These are phyloP conservation scores for Plasmodium fragile DNA, from an alignment of 169 alveolate genomes.

Conservation along the genomic window DNA sequence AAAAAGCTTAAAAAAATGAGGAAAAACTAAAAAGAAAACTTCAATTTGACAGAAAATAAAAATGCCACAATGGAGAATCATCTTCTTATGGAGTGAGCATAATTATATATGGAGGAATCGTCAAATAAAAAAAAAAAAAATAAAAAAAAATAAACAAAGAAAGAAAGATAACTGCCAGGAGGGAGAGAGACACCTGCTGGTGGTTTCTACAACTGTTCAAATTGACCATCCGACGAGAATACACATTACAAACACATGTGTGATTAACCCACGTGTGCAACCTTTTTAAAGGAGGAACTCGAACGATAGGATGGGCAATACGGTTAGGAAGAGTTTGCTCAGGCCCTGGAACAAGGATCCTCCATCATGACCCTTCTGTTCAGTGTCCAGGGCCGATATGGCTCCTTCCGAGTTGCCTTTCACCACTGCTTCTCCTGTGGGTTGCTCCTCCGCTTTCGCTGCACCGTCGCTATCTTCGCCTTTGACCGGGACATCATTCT, in stretches of 20 bases:
- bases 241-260: background rate
- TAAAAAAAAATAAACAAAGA: background rate
- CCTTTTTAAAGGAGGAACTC: background rate
- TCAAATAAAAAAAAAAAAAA: background rate
- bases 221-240: background rate
- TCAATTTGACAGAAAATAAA: background rate
- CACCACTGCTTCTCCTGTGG: background rate
- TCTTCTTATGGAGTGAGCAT: background rate
- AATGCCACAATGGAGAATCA: background rate
- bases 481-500: background rate
- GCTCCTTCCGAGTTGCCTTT: background rate
- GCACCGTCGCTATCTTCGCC: slow-evolving; percentile 73
- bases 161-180: background rate
- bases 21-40: background rate
- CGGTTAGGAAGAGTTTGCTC: background rate
- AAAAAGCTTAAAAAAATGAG: background rate
- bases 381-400: background rate
- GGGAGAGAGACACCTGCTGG: background rate
- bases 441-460: background rate
- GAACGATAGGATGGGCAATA: background rate
- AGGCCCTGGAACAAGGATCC: slow-evolving; percentile 4
- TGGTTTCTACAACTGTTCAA: background rate
- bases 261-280: background rate
- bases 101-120: background rate
- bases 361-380: background rate